Percentiles rank a stretch among this genome's conserved stretches.
phyloP scores from a whole-genome alignment of 768 basidiomycete species.

The Xerocomus spinulosus region DNA sequence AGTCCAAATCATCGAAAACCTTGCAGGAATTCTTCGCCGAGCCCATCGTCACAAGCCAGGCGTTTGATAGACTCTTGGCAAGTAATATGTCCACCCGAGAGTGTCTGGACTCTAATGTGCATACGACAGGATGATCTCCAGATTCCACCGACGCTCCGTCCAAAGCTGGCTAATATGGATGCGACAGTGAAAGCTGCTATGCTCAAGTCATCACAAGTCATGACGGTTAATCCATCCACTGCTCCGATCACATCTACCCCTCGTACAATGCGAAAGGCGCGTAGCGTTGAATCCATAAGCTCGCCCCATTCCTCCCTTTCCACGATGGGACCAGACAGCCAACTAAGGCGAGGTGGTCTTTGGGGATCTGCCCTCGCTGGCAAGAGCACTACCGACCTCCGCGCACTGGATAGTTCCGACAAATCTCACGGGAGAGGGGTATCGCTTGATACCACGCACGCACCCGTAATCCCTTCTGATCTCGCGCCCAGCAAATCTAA shows the following conservation, averaged over 20 bases:
- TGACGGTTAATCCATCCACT: slow-evolving; percentile 41
- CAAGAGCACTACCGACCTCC: slow-evolving; percentile 31
- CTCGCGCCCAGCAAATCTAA: slow-evolving; percentile 40
- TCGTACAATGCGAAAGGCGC: slow-evolving; percentile 59
- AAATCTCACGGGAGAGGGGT: slow-evolving; percentile 51
- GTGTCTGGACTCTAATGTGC: not conserved
- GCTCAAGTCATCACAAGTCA: slow-evolving; percentile 77
- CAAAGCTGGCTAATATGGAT: slow-evolving; percentile 78
- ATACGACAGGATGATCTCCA: slow-evolving; percentile 78
- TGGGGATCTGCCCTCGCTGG: slow-evolving; percentile 27
- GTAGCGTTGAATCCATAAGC: slow-evolving; percentile 67
- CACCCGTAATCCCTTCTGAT: slow-evolving; percentile 38
- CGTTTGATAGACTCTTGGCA: slow-evolving; percentile 80
- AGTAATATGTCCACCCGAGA: slow-evolving; percentile 20
- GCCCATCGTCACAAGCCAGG: slow-evolving; percentile 50
- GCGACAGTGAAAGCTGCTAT: slow-evolving; percentile 85
- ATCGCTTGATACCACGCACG: slow-evolving; percentile 52
- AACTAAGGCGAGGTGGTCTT: slow-evolving; percentile 19
- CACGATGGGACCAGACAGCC: slow-evolving; percentile 34
- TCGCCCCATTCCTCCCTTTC: slow-evolving; percentile 45
- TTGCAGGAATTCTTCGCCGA: slow-evolving; percentile 36
- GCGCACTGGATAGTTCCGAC: slow-evolving; percentile 24
- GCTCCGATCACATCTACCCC: slow-evolving; percentile 40
- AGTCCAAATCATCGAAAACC: slow-evolving; percentile 42
- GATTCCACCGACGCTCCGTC: slow-evolving; percentile 72